Evolutionary conservation across 2,329 filamentous ascomycete species (phyloP), one percentile per base, ranked within the genome.

Genomic region (Colletotrichum tropicicola): DNA sequence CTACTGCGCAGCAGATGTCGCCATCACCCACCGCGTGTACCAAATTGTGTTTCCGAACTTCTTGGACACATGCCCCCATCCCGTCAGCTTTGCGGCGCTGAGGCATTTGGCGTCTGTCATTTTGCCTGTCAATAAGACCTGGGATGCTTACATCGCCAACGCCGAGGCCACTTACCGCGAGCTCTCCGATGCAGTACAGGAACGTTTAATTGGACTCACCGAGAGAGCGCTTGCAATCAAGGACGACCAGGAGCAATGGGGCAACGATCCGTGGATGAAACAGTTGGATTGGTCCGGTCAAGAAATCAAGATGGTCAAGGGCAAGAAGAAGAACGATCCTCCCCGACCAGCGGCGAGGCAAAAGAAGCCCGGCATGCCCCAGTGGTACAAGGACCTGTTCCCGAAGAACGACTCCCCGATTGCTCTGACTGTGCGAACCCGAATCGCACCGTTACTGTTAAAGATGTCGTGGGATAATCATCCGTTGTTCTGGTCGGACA

Each of bases 201-300:
- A 92, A 65, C 89, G 94, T 25, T 81, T 99, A 1, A 71, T 93
- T 3, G 85, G 85, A 3, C 81, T 99, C 6, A 89, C 93, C 2
- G 85, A 97, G 9, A 91, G 91, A 74, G 95, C 96, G 0, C 74
- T 97, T 12, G 87, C 90, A 67, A 82, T 92, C 59, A 97, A 93
- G 71, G 86, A 86, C 1, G 81, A 93, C 47, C 79, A 88, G 0
- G 85, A 90, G 23, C 83, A 89, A 47, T 97, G 93, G 81, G 80
- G 83, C 59, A 90, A 86, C 41, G 95, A 99, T 73, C 93, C 94
- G 5, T 99, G 97, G 97, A 78, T 99, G 72, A 87, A 86, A 68
- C 96, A 99, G 81, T 86, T 99, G 55, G 94, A 99, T 81, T 99
- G 96, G 96, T 92, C 92, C 1, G 93, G 93, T 4, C 94, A 98